phyloP scores from a whole-genome alignment of 768 basidiomycete species.

The Pleurotus citrinopileatus region DNA sequence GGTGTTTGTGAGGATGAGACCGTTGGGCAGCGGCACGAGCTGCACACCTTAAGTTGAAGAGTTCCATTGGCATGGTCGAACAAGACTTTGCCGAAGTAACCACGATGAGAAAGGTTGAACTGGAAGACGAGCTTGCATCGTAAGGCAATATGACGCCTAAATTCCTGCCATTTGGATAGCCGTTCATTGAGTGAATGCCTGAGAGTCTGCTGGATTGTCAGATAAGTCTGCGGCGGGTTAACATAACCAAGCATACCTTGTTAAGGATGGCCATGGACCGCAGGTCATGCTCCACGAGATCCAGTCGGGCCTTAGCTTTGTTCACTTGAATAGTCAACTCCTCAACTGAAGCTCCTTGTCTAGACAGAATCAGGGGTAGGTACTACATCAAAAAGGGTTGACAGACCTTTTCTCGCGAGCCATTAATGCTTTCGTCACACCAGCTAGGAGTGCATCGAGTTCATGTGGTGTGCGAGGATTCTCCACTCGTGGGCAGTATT shows the following conservation, averaged over 20 bases:
- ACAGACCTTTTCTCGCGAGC: slow-evolving; percentile 63
- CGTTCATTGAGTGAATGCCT: slow-evolving; percentile 64
- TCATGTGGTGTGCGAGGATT: slow-evolving; percentile 56
- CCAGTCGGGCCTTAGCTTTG: slow-evolving; percentile 54
- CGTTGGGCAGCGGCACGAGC: background rate
- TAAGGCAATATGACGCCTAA: slow-evolving; percentile 85
- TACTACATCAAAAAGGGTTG: background rate
- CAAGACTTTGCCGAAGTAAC: slow-evolving; percentile 84
- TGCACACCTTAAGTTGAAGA: slow-evolving; percentile 58
- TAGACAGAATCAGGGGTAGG: slow-evolving; percentile 22
- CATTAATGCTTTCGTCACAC: slow-evolving; percentile 60
- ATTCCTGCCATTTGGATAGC: slow-evolving; percentile 77
- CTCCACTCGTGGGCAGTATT: slow-evolving; percentile 56
- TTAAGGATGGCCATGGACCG: slow-evolving; percentile 63
- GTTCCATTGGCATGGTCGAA: slow-evolving; percentile 76
- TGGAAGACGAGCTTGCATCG: slow-evolving; percentile 83
- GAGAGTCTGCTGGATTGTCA: slow-evolving; percentile 48
- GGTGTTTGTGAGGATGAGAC: slow-evolving; percentile 1
- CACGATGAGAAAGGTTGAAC: slow-evolving; percentile 79
- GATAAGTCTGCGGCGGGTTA: background rate
- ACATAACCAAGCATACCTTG: slow-evolving; percentile 41
- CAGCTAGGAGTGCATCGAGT: slow-evolving; percentile 60
- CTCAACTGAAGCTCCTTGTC: slow-evolving; percentile 76
- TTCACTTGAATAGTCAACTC: slow-evolving; percentile 74
- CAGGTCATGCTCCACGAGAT: slow-evolving; percentile 60